These are phyloP conservation scores for Candida berthetii DNA, from an alignment of 805 yeast species.

Conservation along the genomic window DNA sequence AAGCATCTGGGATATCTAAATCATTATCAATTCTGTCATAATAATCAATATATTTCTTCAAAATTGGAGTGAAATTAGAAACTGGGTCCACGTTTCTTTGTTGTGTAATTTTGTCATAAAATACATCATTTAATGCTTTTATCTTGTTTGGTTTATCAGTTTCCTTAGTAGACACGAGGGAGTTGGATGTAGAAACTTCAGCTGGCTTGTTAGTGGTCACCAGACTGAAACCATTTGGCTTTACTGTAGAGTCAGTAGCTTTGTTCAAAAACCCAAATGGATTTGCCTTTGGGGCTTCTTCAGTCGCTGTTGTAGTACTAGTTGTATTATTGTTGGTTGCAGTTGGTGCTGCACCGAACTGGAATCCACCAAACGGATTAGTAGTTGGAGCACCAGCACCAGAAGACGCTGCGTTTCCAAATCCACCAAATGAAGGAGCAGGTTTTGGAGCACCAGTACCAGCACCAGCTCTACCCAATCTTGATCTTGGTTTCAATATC, in stretches of 20 bases:
- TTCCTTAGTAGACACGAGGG: not conserved
- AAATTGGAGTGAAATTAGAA: constrained; percentile 48
- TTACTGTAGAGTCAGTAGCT: not conserved
- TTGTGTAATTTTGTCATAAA: constrained; percentile 41
- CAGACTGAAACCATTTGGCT: not conserved
- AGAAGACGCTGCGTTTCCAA: constrained; percentile 2
- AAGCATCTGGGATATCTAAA: constrained; percentile 10
- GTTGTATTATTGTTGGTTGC: not conserved
- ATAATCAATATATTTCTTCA: constrained; percentile 54
- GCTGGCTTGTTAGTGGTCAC: not conserved
- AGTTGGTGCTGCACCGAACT: not conserved
- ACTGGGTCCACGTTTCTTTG: constrained; percentile 37
- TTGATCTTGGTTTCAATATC: constrained; percentile 53
- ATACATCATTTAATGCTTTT: constrained; percentile 61
- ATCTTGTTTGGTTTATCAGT: constrained; percentile 39
- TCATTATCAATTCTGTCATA: constrained; percentile 31
- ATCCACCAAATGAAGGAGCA: constrained; percentile 5
- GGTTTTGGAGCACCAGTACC: constrained; percentile 2
- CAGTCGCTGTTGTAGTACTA: constrained; percentile 2
- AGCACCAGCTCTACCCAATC: constrained; percentile 19
- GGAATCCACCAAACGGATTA: constrained; percentile 5
- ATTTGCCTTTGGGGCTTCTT: constrained; percentile 2
- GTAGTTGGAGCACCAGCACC: not conserved
- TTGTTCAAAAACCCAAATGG: constrained; percentile 1
- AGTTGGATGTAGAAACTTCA: not conserved